phyloP scores from a whole-genome alignment of 73 alveolate genomes.

The Uronychia binucleata region DNA sequence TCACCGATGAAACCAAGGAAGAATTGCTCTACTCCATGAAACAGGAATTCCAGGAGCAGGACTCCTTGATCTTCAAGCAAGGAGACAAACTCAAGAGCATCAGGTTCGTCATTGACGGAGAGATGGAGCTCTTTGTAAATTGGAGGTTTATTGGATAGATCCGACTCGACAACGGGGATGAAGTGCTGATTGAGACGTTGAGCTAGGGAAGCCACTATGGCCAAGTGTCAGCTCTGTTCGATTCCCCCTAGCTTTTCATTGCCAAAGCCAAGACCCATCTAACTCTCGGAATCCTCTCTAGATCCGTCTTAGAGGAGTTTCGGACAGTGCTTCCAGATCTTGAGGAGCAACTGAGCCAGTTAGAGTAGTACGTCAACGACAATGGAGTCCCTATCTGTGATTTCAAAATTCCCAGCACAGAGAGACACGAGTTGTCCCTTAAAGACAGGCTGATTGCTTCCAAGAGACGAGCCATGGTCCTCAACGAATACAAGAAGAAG shows the following conservation, averaged over 20 bases:
- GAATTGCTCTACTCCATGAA: slow-evolving; percentile 17
- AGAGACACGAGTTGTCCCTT: not conserved
- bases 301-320: not conserved
- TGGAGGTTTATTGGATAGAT: not conserved
- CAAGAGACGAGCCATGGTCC: slow-evolving; percentile 2
- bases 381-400: slow-evolving; percentile 46
- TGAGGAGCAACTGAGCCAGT: slow-evolving; percentile 5
- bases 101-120: slow-evolving; percentile 11
- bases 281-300: not conserved
- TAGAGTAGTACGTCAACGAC: slow-evolving; percentile 6
- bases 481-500: slow-evolving; percentile 18
- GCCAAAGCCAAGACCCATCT: slow-evolving; percentile 30
- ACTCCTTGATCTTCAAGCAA: not conserved
- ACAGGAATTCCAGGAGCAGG: slow-evolving; percentile 16
- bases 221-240: not conserved
- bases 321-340: slow-evolving; percentile 15
- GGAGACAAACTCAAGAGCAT: not conserved
- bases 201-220: slow-evolving; percentile 17
- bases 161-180: slow-evolving; percentile 3
- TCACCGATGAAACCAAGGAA: slow-evolving; percentile 13
- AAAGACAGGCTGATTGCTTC: slow-evolving; percentile 1
- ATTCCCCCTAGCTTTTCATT: not conserved
- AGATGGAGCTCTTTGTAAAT: slow-evolving; percentile 9
- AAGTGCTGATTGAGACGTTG: slow-evolving; percentile 21
- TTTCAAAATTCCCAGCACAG: slow-evolving; percentile 3